Percentiles rank a stretch among this genome's conserved stretches.
Evolutionary conservation across 371 early-diverging fungal genomes (phyloP).

Genomic region (Coemansia sp.): DNA sequence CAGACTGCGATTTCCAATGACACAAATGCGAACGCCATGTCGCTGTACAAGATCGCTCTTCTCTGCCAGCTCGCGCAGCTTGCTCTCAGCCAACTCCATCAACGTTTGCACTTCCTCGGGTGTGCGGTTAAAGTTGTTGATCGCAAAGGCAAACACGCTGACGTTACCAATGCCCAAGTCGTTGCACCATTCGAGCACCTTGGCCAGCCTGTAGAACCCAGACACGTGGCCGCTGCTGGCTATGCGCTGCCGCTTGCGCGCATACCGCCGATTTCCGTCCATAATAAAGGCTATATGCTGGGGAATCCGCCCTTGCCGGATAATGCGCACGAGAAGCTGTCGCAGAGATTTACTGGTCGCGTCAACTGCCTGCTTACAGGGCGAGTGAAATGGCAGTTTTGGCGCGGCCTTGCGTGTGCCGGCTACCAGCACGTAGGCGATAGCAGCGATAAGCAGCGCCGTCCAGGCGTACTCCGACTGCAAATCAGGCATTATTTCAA

Average conservation of each 20-base stretch:
- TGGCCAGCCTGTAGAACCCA: slow-evolving; percentile 80
- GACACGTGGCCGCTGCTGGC: slow-evolving; percentile 75
- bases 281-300: slow-evolving; percentile 97
- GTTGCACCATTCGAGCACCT: slow-evolving; percentile 82
- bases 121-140: slow-evolving; percentile 96
- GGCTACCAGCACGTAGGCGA: slow-evolving; percentile 8
- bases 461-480: slow-evolving; percentile 7
- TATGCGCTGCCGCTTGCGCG: slow-evolving; percentile 60
- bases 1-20: slow-evolving; percentile 30
- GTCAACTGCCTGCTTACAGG: slow-evolving; percentile 3
- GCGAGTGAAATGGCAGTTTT: slow-evolving; percentile 10
- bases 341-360: not conserved
- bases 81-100: slow-evolving; percentile 48
- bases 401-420: slow-evolving; percentile 7
- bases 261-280: slow-evolving; percentile 99
- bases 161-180: slow-evolving; percentile 84
- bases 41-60: slow-evolving; percentile 65
- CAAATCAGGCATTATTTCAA: not conserved
- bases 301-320: slow-evolving; percentile 82
- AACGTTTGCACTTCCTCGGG: slow-evolving; percentile 57
- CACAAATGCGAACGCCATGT: slow-evolving; percentile 54
- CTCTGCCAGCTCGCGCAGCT: slow-evolving; percentile 61
- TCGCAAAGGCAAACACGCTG: slow-evolving; percentile 97
- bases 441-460: not conserved
- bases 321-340: slow-evolving; percentile 50